Conservation (phyloP, 2,329 filamentous ascomycete species). For the Thelonectria blattea region DNA sequence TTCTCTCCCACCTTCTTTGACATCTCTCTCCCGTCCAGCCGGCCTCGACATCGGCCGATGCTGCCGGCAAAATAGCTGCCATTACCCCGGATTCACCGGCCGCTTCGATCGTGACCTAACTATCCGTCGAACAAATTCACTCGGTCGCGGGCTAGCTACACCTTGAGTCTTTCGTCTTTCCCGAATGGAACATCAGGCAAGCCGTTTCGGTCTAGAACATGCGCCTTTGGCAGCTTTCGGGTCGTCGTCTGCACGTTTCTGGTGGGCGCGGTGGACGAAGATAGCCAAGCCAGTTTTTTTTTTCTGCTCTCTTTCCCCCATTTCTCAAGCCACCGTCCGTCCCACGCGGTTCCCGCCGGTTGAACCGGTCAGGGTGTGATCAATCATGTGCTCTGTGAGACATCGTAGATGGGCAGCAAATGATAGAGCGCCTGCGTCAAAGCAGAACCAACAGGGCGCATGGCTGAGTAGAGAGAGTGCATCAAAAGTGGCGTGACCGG, state of each 20-base stretch:
- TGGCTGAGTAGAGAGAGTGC: slow-evolving; percentile 21
- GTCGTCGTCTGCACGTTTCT: slow-evolving; percentile 17
- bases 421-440: background rate
- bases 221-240: slow-evolving; percentile 12
- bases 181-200: slow-evolving; percentile 14
- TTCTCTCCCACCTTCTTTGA: background rate
- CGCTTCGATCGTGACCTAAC: slow-evolving; percentile 8
- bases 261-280: slow-evolving; percentile 23
- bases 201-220: slow-evolving; percentile 22
- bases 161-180: slow-evolving; percentile 4
- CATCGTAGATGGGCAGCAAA: slow-evolving; percentile 22
- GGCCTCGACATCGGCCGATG: slow-evolving; percentile 3
- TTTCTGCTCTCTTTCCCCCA: no score
- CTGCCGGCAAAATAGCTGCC: slow-evolving; percentile 9
- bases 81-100: slow-evolving; percentile 20
- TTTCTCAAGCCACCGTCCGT: slow-evolving; percentile 10
- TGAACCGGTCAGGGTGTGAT: slow-evolving; percentile 20
- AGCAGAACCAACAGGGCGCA: slow-evolving; percentile 17
- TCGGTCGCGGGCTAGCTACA: background rate
- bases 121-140: background rate
- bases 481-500: slow-evolving; percentile 34
- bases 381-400: slow-evolving; percentile 23
- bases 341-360: slow-evolving; percentile 21
- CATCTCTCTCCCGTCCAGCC: background rate
- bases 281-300: background rate